A percentile compares a stretch with the other conserved stretches of the same genome.
These are phyloP conservation scores for Tylopilus plumbeoviolaceoides DNA, from an alignment of 768 basidiomycete species.

Conservation along the genomic window DNA sequence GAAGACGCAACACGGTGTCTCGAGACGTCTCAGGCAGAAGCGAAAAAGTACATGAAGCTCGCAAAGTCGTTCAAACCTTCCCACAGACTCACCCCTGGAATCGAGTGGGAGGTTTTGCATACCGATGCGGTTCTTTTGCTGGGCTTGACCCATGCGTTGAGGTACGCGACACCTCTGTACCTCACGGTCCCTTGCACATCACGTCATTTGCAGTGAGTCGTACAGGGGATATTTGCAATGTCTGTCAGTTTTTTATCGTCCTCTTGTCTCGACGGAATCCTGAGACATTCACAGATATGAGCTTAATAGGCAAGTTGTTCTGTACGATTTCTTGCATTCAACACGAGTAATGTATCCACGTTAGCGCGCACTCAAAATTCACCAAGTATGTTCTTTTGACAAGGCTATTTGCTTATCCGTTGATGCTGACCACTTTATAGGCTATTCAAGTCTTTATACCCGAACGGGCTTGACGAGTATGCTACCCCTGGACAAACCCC, in stretches of 20 bases:
- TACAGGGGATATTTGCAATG: slow-evolving; percentile 79
- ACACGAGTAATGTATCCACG: slow-evolving; percentile 18
- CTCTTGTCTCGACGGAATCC: not conserved
- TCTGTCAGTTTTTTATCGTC: slow-evolving; percentile 43
- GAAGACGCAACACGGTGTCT: slow-evolving; percentile 57
- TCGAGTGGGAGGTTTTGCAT: slow-evolving; percentile 75
- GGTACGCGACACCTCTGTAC: slow-evolving; percentile 36
- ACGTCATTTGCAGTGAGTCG: slow-evolving; percentile 43
- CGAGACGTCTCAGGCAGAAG: slow-evolving; percentile 53
- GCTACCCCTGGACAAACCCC: slow-evolving; percentile 36
- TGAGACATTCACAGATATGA: slow-evolving; percentile 34
- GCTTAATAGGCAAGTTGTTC: slow-evolving; percentile 48
- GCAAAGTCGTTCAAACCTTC: slow-evolving; percentile 31
- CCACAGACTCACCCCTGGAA: slow-evolving; percentile 52
- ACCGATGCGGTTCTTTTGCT: slow-evolving; percentile 70
- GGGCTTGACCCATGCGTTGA: slow-evolving; percentile 67
- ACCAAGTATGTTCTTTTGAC: slow-evolving; percentile 44
- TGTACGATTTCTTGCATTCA: not conserved
- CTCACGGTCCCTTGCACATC: not conserved
- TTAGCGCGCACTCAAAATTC: slow-evolving; percentile 68
- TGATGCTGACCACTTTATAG: slow-evolving; percentile 29
- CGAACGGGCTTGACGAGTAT: slow-evolving; percentile 49
- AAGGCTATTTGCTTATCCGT: not conserved
- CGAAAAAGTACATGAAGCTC: slow-evolving; percentile 46
- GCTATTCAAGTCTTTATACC: slow-evolving; percentile 65